Base-by-base conservation (phyloP, 768 basidiomycete species). In the Serendipita sp. region DNA sequence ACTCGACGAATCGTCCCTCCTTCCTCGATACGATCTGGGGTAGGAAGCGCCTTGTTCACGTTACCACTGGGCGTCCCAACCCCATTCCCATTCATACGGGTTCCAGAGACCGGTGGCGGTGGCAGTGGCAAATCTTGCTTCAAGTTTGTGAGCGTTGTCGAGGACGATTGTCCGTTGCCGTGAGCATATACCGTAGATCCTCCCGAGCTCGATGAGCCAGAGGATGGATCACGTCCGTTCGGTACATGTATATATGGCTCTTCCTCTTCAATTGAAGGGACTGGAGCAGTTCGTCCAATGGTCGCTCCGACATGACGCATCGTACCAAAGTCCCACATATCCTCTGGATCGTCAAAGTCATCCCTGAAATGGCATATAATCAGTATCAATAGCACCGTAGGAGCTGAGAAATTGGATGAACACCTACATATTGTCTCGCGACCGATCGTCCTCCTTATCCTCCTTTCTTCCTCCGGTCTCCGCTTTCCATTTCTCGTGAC, bases 291-390 rank as follows among this genome's bases (percentile, higher is more conserved):
- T 62, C 85, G 80, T n/a, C 88, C 88, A 52, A 90, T 78, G 15
- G 89, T 89, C 18, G 75, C 77, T 5, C 63, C 75, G 46, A 81
- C 82, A 69, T 92, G 86, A 64, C 90, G 87, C 52, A 98, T 87
- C 5, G 95, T 98, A 13, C 95, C 95, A 74, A 97, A 96, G 72
- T 98, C 95, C 95, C 95, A 98, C 37, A 97, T 76, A 67, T 94
- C 91, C 23, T 77, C 78, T 8, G 70, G 66, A 62, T 90, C 89
- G 2, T 80, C 78, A 63, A 77, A 77, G 11, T 75, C 72, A 58
- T 78, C 77, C 55, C 85, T 87, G 66, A n/a, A 40, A 18, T 23
- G 23, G 23, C 23, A 23, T 23, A 23, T 23, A 23, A 23, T 23
- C 23, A 23, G 23, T 23, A 23, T 23, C 23, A 23, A 23, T 23